These are phyloP conservation scores for Ramaria rubella DNA, from an alignment of 768 basidiomycete genomes.

Conservation along the genomic window DNA sequence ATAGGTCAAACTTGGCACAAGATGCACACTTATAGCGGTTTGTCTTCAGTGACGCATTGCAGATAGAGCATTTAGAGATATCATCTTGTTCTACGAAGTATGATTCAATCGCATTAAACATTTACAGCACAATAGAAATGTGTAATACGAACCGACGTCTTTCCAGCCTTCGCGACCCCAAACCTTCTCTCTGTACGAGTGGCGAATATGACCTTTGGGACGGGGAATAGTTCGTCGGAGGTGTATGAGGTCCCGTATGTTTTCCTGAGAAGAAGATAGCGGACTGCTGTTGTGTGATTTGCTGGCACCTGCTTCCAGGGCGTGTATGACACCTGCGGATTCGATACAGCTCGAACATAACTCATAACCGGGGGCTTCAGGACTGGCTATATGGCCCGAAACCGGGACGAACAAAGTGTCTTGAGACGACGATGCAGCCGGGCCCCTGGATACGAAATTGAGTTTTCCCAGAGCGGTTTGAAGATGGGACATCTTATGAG, in stretches of 20 bases:
- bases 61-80: conserved; percentile 74
- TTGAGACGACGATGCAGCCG: conserved; percentile 10
- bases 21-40: conserved; percentile 82
- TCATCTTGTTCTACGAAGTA: conserved; percentile 66
- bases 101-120: too few relatives aligned
- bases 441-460: neutral
- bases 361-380: conserved; percentile 55
- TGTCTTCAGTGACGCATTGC: conserved; percentile 49
- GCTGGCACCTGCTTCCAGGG: conserved; percentile 50
- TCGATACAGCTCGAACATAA: conserved; percentile 80
- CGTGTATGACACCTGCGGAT: conserved; percentile 69
- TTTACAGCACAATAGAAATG: neutral
- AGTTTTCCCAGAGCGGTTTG: neutral
- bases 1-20: conserved; percentile 75
- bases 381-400: conserved; percentile 4
- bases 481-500: conserved; percentile 1
- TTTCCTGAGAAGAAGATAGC: conserved; percentile 46
- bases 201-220: conserved; percentile 68
- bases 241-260: conserved; percentile 44
- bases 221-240: conserved; percentile 65
- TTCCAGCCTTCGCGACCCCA: conserved; percentile 85
- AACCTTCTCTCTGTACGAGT: conserved; percentile 80
- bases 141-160: conserved; percentile 75
- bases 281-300: conserved; percentile 12
- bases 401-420: conserved; percentile 17